A percentile compares a stretch with the other conserved stretches of the same genome.
These are phyloP conservation scores for Cladosporium cucumerinum DNA, from an alignment of 2,329 filamentous ascomycete species.

Conservation along the genomic window DNA sequence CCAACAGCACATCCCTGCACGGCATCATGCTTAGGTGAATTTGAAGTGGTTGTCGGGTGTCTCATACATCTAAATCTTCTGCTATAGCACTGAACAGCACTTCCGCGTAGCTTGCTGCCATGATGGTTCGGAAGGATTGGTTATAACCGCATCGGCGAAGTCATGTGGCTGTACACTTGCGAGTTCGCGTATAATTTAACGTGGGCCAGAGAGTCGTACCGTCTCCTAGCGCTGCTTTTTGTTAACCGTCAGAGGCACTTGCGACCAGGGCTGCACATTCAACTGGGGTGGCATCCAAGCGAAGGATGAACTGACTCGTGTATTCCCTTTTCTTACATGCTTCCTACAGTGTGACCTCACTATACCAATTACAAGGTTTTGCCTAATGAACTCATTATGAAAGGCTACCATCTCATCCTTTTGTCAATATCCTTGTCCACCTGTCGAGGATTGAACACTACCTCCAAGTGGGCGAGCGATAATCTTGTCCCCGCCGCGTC, in stretches of 20 bases:
- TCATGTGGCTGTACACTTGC: not conserved
- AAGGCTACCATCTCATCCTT: not conserved
- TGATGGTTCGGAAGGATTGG: not conserved
- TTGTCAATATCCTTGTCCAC: not conserved
- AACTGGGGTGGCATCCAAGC: not conserved
- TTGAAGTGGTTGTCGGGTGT: not conserved
- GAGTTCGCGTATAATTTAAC: not conserved
- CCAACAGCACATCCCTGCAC: not conserved
- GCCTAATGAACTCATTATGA: not conserved
- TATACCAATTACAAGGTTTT: not conserved
- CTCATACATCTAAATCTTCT: not conserved
- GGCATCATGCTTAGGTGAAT: not conserved
- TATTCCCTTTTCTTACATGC: constrained; percentile 1
- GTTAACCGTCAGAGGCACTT: not conserved
- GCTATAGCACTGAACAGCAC: not conserved
- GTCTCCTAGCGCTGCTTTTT: not conserved
- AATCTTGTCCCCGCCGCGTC: not conserved
- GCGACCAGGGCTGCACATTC: not conserved
- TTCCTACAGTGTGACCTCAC: not conserved
- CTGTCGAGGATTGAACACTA: not conserved
- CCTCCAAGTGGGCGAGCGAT: not conserved
- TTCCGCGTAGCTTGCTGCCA: not conserved
- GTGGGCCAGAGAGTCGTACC: not conserved
- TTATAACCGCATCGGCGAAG: not conserved
- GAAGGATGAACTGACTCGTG: not conserved